Base-by-base conservation (phyloP, 2,329 filamentous ascomycete species). In the Diaporthe ilicicola region DNA sequence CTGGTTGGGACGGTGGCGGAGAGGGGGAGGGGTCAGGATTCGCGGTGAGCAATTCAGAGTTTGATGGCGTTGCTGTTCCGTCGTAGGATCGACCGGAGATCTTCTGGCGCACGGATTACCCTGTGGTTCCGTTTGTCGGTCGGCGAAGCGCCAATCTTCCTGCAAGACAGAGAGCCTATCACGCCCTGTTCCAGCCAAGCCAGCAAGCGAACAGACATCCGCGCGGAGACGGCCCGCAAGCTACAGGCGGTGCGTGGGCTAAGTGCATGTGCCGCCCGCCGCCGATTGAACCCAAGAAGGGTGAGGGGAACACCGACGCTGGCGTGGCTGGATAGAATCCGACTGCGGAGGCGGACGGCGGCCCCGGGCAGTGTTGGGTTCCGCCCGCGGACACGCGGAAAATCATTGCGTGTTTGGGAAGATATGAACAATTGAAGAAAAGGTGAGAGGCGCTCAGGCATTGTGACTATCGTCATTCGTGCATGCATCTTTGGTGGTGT, bases 11-110 rank as follows among this genome's bases (percentile, higher is more conserved):
- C 19, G 42, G 13, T 12, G 59, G 32, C 32, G 32, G 32, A 34
- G 29, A 62, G 27, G 34, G n/a, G 42, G 17, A 27, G 34, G 42
- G 42, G 59, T 62, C 42, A 62, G 42, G 42, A 62, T 62, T 62
- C 59, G 59, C 42, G 59, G 59, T 62, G 59, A 62, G 59, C 59
- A 62, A 34, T 48, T 48, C 59, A 62, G 59, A 62, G 42, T 62
- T 62, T 48, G 42, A 62, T 42, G 59, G 59, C 29, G 59, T 62
- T 32, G n/a, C 42, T n/a, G 9, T 62, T 48, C 42, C 59, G 59
- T 62, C 27, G 59, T 62, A 48, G 59, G 59, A 62, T 62, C 59
- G 59, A 27, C 59, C 29, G 59, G 59, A 62, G 42, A 62, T 62
- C 59, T 62, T 62, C 27, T 62, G 15, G 42, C 24, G 42, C 42